A percentile compares a stretch with the other conserved stretches of the same genome.
These are phyloP conservation scores for Ascodesmis nigricans DNA, from an alignment of 495 filamentous ascomycete species.

Conservation along the genomic window DNA sequence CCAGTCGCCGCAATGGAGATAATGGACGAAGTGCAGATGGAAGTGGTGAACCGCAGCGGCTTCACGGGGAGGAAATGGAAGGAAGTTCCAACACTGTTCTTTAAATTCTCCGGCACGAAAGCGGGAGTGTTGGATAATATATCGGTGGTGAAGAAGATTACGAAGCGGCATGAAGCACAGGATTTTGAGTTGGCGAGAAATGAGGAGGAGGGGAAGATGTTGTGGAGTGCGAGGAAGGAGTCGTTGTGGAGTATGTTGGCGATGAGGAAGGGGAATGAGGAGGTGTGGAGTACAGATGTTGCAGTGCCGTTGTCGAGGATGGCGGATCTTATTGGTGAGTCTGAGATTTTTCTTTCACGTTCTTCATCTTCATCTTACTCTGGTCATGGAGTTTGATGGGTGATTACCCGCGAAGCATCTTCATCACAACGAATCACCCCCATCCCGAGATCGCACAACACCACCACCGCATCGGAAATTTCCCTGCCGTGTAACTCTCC, in stretches of 20 bases:
- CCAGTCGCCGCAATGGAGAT: slow-evolving; percentile 64
- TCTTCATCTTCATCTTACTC: no score
- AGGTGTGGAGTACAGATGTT: slow-evolving; percentile 61
- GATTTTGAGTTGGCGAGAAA: slow-evolving; percentile 55
- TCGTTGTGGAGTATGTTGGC: slow-evolving; percentile 56
- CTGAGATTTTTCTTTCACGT: not conserved
- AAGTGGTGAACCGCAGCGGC: slow-evolving; percentile 49
- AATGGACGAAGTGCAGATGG: slow-evolving; percentile 69
- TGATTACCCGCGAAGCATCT: no score
- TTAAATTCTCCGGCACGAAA: slow-evolving; percentile 63
- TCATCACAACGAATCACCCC: no score
- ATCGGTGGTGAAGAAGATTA: slow-evolving; percentile 37
- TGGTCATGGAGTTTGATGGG: no score
- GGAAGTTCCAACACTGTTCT: slow-evolving; percentile 59
- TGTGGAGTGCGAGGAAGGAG: slow-evolving; percentile 61
- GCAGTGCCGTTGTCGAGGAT: slow-evolving; percentile 71
- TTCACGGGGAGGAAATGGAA: slow-evolving; percentile 48
- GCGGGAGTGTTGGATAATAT: slow-evolving; percentile 47
- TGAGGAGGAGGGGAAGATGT: slow-evolving; percentile 39
- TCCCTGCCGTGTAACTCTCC: no score
- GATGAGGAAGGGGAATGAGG: slow-evolving; percentile 34
- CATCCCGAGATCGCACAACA: no score
- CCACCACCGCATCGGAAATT: no score
- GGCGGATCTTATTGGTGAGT: slow-evolving; percentile 57
- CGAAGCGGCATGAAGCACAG: slow-evolving; percentile 36